Base-by-base conservation (phyloP, 768 basidiomycete species). In the Mrakia hoshinonis region DNA sequence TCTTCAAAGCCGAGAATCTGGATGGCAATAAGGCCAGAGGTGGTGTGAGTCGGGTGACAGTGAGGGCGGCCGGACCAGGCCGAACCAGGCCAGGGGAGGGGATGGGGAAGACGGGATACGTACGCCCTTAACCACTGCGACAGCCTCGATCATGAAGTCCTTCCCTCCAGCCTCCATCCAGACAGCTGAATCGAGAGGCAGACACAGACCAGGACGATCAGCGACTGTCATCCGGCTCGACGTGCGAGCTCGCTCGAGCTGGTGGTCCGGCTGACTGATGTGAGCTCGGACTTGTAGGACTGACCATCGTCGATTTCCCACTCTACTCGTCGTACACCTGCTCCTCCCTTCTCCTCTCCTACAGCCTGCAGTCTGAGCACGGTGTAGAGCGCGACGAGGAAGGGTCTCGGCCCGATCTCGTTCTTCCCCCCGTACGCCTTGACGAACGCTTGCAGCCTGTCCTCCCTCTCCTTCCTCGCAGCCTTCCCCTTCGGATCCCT, bases 291-390 rank as follows among this genome's bases (percentile, higher is more conserved):
- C 6, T 15, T 43, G 15, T 6, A 15, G 43, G 13, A 52, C 71
- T 73, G 34, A 73, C 71, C 71, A 55, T 73, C 72, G 48, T 73
- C 72, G n/a, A 73, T 31, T 31, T 73, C 72, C 72, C 72, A 73
- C 55, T 73, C 72, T 9, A 73, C 31, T 52, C 72, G 47, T 20
- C 43, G 43, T 4, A 7, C 43, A 18, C 67, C 72, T 22, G 72
- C 60, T 24, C 72, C 72, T 15, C 72, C 72, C 51, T 73, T 68
- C 22, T 52, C 54, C 20, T 63, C 72, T 38, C n/a, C 49, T 24
- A 39, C 60, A 7, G 67, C 43, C 60, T 73, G 72, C 58, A 73
- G 43, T 43, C 67, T 51, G 26, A 73, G 36, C 29, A 60, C 67
- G 20, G 61, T 63, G 24, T 60, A 67, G 15, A 73, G 48, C 15